Evolutionary conservation across 257 asterid genomes (phyloP).

Genomic region (Marsdenia floribunda): DNA sequence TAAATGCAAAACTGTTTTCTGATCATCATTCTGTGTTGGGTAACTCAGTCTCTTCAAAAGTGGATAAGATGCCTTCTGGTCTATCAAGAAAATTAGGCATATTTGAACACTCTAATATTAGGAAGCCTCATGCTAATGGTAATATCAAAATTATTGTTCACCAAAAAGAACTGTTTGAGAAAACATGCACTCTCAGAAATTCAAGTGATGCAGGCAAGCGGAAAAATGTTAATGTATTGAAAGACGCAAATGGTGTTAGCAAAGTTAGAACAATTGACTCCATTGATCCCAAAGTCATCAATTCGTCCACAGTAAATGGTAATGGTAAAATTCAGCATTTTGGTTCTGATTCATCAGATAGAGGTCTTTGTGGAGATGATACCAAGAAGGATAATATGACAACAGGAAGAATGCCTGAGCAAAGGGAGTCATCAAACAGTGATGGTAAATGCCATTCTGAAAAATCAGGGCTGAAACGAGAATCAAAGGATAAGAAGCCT

Average conservation of each 20-base stretch:
- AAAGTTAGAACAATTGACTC: conserved; percentile 23
- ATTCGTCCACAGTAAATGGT: conserved; percentile 28
- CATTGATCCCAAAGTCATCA: conserved; percentile 18
- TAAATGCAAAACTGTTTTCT: conserved; percentile 23
- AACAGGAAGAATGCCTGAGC: conserved; percentile 20
- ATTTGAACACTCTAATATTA: conserved; percentile 29
- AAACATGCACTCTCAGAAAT: conserved; percentile 29
- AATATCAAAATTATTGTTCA: conserved; percentile 36
- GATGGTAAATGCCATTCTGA: conserved; percentile 29
- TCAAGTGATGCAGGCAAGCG: conserved; percentile 29
- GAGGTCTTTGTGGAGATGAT: conserved; percentile 26
- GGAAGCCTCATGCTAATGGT: conserved; percentile 39
- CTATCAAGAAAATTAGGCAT: conserved; percentile 27
- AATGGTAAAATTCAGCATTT: conserved; percentile 29
- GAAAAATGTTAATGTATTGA: conserved; percentile 25
- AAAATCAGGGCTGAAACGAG: conserved; percentile 55
- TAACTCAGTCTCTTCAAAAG: conserved; percentile 27
- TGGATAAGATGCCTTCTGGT: conserved; percentile 31
- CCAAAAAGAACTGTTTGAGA: conserved; percentile 37
- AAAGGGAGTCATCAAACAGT: conserved; percentile 33
- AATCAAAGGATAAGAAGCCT: conserved; percentile 30
- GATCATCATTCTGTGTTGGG: conserved; percentile 29
- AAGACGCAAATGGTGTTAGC: conserved; percentile 34
- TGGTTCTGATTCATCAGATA: conserved; percentile 23
- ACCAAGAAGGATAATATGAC: conserved; percentile 18